Evolutionary conservation across 768 basidiomycete genomes (phyloP), one percentile per base, ranked within the genome.

Genomic region (Russula griseocarnosa): DNA sequence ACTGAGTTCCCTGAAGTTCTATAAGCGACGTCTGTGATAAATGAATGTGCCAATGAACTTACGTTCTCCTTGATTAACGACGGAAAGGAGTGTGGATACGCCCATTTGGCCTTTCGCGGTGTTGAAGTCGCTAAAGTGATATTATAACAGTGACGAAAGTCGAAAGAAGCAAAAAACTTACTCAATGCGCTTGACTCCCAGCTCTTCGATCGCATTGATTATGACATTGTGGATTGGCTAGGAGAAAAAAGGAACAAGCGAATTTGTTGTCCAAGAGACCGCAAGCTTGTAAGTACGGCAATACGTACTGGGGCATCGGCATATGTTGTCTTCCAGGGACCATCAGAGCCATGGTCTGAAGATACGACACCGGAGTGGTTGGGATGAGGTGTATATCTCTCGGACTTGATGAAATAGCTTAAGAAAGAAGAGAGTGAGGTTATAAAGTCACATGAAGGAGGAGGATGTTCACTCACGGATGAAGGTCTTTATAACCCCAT

Each of bases 401-500:
- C 67, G 11, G 66, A 56, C 34, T 68, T 68, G 42, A 60, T 47
- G 42, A 68, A 57, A 66, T 67, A 68, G 22, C 66, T 67, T 54
- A 16, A 47, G 46, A n/a, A n/a, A 20, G 30, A 20, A 16, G 3
- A 36, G 8, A 2, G 1, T 10, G 26, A 32, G n/a, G 7, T 26
- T 18, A 13, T 10, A 18, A 46, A 38, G 24, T 30, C 44, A 34
- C 16, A 3, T 24, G 22, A 26, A 5, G 10, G 5, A 16, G 20
- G 44, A 40, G 26, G 14, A 32, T 9, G 56, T 8, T 24, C 20
- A 30, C 64, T 60, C 24, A 67, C 64, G 69, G 69, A 40, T 63
- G 50, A n/a, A 70, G 55, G 38, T 65, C 67, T 28, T 66, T 47
- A 50, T 70, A 70, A 22, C 67, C 28, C 69, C 69, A 70, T 24